Percentiles rank a stretch among this genome's conserved stretches.
These are phyloP conservation scores for Nemophila menziesii DNA, from an alignment of 257 asterid species.

Conservation along the genomic window DNA sequence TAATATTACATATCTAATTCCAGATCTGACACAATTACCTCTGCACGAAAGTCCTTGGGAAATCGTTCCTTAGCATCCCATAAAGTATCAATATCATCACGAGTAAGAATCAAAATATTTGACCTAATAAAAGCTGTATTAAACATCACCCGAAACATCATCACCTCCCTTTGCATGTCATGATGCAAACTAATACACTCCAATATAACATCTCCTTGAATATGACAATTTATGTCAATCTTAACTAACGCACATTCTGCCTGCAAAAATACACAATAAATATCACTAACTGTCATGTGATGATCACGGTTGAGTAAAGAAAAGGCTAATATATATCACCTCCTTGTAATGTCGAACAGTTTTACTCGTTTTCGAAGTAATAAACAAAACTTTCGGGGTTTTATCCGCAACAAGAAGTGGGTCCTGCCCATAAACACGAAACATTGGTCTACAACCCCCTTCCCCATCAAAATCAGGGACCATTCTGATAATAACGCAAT, in stretches of 20 bases:
- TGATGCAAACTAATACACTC: slow-evolving; percentile 74
- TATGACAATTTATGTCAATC: slow-evolving; percentile 74
- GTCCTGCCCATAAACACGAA: slow-evolving; percentile 81
- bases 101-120: slow-evolving; percentile 78
- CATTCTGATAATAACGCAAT: slow-evolving; percentile 77
- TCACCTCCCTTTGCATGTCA: slow-evolving; percentile 64
- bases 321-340: slow-evolving; percentile 25
- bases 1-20: neutral
- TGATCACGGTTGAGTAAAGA: too few relatives aligned
- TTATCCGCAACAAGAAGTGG: slow-evolving; percentile 57
- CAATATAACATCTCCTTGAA: slow-evolving; percentile 94
- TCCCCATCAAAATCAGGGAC: slow-evolving; percentile 71
- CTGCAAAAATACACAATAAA: too few relatives aligned
- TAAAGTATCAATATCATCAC: slow-evolving; percentile 65
- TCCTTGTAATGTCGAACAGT: slow-evolving; percentile 68
- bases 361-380: slow-evolving; percentile 69
- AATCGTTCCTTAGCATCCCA: slow-evolving; percentile 88
- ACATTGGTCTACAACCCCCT: slow-evolving; percentile 83
- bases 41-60: slow-evolving; percentile 83
- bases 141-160: slow-evolving; percentile 90
- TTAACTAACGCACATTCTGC: slow-evolving; percentile 71
- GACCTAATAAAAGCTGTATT: slow-evolving; percentile 94
- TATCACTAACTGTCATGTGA: too few relatives aligned
- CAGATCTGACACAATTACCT: slow-evolving; percentile 36
- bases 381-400: slow-evolving; percentile 63